These are phyloP conservation scores for Termitomyces sp. DNA, from an alignment of 768 basidiomycete genomes.

Conservation along the genomic window DNA sequence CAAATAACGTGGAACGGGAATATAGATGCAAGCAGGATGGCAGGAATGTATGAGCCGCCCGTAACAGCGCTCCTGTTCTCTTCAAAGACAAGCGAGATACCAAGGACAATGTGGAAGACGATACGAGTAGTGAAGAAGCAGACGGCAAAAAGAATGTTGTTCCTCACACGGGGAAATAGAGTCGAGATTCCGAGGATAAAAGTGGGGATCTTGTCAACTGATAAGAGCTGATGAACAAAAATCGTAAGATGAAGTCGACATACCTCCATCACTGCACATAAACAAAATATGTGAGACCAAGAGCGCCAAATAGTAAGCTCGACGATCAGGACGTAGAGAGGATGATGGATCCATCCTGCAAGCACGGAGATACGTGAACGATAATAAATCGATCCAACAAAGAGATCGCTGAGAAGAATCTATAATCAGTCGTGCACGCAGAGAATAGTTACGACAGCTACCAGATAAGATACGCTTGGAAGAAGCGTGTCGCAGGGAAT, in stretches of 20 bases:
- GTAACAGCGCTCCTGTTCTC: constrained; percentile 23
- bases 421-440: background rate
- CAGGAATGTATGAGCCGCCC: constrained; percentile 32
- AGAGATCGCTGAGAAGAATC: constrained; percentile 30
- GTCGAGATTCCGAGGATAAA: constrained; percentile 43
- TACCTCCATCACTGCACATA: constrained; percentile 45
- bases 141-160: constrained; percentile 42
- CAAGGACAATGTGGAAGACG: constrained; percentile 34
- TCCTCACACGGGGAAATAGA: constrained; percentile 37
- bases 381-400: constrained; percentile 41
- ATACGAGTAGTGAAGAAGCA: constrained; percentile 51
- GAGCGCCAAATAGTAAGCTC: constrained; percentile 18
- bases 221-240: constrained; percentile 18
- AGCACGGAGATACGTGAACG: constrained; percentile 24
- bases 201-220: constrained; percentile 41
- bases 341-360: constrained; percentile 12
- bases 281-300: constrained; percentile 34
- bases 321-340: constrained; percentile 9
- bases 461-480: constrained; percentile 5
- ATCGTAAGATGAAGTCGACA: background rate
- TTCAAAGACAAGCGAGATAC: constrained; percentile 21
- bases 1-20: constrained; percentile 48
- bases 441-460: background rate
- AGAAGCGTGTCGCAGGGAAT: background rate
- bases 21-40: constrained; percentile 30